Conservation (phyloP, 1,284 basidiomycete genomes). For the Sparassis latifolia region DNA sequence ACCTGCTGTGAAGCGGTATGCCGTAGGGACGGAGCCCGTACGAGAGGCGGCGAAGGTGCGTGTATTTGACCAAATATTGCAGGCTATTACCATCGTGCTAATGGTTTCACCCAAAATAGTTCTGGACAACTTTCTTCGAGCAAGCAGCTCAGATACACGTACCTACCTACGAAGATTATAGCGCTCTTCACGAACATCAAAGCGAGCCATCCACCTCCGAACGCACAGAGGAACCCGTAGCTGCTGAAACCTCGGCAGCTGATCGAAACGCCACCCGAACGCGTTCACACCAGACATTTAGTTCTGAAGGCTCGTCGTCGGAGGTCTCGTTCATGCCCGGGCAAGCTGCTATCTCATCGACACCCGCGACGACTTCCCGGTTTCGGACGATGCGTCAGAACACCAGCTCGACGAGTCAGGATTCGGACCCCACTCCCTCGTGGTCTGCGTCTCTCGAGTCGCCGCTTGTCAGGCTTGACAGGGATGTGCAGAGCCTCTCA, state of each 20-base stretch:
- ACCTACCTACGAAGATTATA: constrained; percentile 62
- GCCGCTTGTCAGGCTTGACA: constrained; percentile 68
- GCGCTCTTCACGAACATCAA: constrained; percentile 43
- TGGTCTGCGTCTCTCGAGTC: constrained; percentile 70
- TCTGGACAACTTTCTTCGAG: constrained; percentile 96
- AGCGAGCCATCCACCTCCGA: constrained; percentile 29
- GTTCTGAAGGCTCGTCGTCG: constrained; percentile 35
- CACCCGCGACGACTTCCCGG: constrained; percentile 47
- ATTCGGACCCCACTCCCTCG: constrained; percentile 40
- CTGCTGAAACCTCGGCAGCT: constrained; percentile 1
- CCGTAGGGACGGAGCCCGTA: constrained; percentile 81
- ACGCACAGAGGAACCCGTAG: constrained; percentile 10
- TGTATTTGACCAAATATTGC: constrained; percentile 4
- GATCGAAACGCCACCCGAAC: constrained; percentile 3
- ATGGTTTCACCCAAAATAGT: constrained; percentile 37
- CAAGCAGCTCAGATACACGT: constrained; percentile 84
- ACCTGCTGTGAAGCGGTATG: constrained; percentile 85
- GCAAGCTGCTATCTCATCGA: constrained; percentile 65
- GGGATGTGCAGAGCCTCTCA: constrained; percentile 54
- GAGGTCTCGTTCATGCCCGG: constrained; percentile 66
- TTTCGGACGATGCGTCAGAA: constrained; percentile 30
- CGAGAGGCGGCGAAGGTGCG: constrained; percentile 81
- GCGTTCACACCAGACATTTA: constrained; percentile 20
- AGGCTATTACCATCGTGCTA: too few species aligned
- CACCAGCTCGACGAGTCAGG: constrained; percentile 33